Base-by-base conservation (phyloP, 2,329 filamentous ascomycete genomes). In the Lasiodiplodia sp. region DNA sequence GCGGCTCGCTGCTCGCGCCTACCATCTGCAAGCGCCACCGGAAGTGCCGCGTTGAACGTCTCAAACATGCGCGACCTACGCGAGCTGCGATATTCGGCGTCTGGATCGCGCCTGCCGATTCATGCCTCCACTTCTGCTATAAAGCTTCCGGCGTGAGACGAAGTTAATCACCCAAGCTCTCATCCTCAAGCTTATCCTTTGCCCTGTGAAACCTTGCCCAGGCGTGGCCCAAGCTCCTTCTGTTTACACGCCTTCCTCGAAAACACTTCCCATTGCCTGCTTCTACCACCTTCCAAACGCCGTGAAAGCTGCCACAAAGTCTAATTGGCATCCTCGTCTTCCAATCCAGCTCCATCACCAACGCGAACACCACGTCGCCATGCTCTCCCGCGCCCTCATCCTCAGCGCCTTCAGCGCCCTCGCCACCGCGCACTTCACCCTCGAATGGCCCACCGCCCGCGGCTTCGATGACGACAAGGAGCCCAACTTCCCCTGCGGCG, bases 371-470 rank as follows among this genome's bases (percentile, higher is more conserved):
- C 40, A 52, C 28, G 28, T 55, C 70, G 77, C 69, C 7, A 80
- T 80, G 78, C 71, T 76, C 65, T 72, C 71, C 73, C 21, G 2
- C 31, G 25, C 23, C 34, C 14, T 37, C 55, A 21, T 52, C 44
- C 38, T 66, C 64, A 16, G 21, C 37, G 14, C 25, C 67, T 73
- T 82, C 56, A 69, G 78, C 47, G 76, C 82, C 57, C 80, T 84
- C 67, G 72, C 85, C 56, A 79, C 81, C 21, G 87, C 86, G 18
- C 87, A 89, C 74, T 89, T 88, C 80, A 74, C 81, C 3, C 81
- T 89, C 76, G 76, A 81, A 44, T 88, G 83, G 71, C 87, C 87
- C 12, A 70, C 79, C 18, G 76, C 80, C 69, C 84, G 87, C 66
- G 86, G 86, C 34, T 82, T 82, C 73, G 73, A 81, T 49, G 81